These are phyloP conservation scores for Phylloporus rhodoxanthus DNA, from an alignment of 768 basidiomycete genomes.

Conservation along the genomic window DNA sequence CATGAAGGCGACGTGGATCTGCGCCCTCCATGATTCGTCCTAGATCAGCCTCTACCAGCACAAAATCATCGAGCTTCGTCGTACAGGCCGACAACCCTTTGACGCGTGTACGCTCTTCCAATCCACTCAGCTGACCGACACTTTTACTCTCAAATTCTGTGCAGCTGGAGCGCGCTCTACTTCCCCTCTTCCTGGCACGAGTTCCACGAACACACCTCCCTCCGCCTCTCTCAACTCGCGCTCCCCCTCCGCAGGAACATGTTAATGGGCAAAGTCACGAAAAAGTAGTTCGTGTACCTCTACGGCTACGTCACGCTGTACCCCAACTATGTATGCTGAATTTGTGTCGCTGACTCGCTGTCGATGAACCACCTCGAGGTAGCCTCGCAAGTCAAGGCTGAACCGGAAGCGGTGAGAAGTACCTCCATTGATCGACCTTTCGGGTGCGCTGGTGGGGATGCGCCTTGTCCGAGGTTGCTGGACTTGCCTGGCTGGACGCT, in stretches of 20 bases:
- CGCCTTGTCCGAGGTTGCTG: conserved; percentile 32
- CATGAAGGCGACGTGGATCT: background rate
- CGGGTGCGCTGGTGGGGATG: conserved; percentile 12
- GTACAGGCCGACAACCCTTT: conserved; percentile 62
- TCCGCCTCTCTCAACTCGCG: conserved; percentile 49
- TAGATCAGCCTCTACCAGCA: too few relatives aligned
- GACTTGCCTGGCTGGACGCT: conserved; percentile 42
- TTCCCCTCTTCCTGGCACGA: conserved; percentile 87
- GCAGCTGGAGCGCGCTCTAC: conserved; percentile 89
- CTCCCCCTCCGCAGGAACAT: conserved; percentile 42
- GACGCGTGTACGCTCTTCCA: conserved; percentile 58
- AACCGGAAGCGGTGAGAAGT: conserved; percentile 42
- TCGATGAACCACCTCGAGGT: conserved; percentile 94
- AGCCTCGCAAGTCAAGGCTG: conserved; percentile 80
- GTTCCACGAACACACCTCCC: conserved; percentile 67
- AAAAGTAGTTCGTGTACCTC: conserved; percentile 77
- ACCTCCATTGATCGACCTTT: conserved; percentile 58
- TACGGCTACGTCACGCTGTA: too few relatives aligned
- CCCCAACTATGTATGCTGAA: too few relatives aligned
- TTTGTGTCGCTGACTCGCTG: conserved; percentile 67
- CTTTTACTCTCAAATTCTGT: conserved; percentile 74
- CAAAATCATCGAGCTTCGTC: conserved; percentile 39
- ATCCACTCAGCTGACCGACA: conserved; percentile 32
- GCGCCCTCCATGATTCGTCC: background rate
- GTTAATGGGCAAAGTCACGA: conserved; percentile 80